phyloP scores from a whole-genome alignment of 345 rosid genomes.

The Aquilaria yunnanensis region DNA sequence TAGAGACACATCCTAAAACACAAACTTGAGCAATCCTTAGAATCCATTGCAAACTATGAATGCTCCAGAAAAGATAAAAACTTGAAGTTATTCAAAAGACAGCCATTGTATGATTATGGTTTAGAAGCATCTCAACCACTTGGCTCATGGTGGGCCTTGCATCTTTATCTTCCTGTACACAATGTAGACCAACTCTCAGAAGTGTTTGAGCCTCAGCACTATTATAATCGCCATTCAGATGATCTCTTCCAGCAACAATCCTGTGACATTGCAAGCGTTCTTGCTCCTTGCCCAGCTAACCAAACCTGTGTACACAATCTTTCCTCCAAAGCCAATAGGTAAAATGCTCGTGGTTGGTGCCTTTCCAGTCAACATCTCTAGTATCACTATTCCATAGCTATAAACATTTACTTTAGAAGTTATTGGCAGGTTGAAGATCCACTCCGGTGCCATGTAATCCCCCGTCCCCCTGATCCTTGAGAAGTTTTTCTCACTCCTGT shows the following conservation, averaged over 20 bases:
- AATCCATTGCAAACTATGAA: too few relatives aligned
- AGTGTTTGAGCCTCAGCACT: background rate
- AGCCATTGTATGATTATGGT: too few relatives aligned
- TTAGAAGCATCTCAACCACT: constrained; percentile 17
- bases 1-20: too few relatives aligned
- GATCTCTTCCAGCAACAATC: too few relatives aligned
- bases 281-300: too few relatives aligned
- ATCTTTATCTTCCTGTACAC: constrained; percentile 10
- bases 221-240: too few relatives aligned
- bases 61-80: too few relatives aligned
- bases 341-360: background rate
- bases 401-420: constrained; percentile 9
- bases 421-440: constrained; percentile 6
- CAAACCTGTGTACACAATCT: too few relatives aligned
- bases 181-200: background rate
- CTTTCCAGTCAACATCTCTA: constrained; percentile 5
- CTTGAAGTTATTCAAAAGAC: too few relatives aligned
- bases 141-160: constrained; percentile 18
- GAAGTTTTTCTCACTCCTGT: background rate
- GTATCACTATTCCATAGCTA: constrained; percentile 2
- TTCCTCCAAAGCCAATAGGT: too few relatives aligned
- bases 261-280: too few relatives aligned
- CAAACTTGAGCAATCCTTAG: too few relatives aligned
- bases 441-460: constrained; percentile 1
- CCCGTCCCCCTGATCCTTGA: constrained; percentile 3